Conservation (phyloP, 495 filamentous ascomycete genomes). For the Lineolata rhizophorae region DNA sequence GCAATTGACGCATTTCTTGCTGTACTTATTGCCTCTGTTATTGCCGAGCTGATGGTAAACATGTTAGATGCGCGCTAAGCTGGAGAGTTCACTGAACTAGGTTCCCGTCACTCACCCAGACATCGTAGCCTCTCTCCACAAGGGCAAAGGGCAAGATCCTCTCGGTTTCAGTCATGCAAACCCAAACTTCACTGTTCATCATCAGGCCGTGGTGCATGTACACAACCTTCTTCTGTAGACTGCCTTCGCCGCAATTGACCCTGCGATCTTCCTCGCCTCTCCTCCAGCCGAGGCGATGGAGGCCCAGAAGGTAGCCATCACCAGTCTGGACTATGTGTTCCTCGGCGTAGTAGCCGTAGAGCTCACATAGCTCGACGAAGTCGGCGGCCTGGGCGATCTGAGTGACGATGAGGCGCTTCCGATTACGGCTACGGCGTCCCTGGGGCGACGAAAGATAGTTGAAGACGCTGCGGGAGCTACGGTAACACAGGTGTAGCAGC, state of each 20-base stretch:
- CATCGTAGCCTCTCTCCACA: slow-evolving; percentile 84
- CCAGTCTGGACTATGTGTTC: slow-evolving; percentile 88
- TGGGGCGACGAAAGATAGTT: slow-evolving; percentile 55
- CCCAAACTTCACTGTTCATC: slow-evolving; percentile 99
- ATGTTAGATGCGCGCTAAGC: neutral
- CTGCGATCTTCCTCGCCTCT: slow-evolving; percentile 53
- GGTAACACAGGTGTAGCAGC: slow-evolving; percentile 64
- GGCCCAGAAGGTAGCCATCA: slow-evolving; percentile 81
- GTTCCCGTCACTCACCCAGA: slow-evolving; percentile 45
- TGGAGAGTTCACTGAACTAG: neutral
- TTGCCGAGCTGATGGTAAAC: slow-evolving; percentile 47
- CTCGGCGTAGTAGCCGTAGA: slow-evolving; percentile 80
- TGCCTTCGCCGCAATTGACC: slow-evolving; percentile 51
- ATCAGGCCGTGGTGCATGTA: slow-evolving; percentile 92
- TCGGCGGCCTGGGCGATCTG: slow-evolving; percentile 49
- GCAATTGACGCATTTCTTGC: slow-evolving; percentile 63
- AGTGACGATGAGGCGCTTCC: slow-evolving; percentile 27
- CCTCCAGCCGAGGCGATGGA: slow-evolving; percentile 69
- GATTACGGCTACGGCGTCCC: slow-evolving; percentile 34
- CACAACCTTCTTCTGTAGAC: slow-evolving; percentile 61
- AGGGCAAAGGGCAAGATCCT: slow-evolving; percentile 72
- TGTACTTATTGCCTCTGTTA: slow-evolving; percentile 96
- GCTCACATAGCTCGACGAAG: slow-evolving; percentile 74
- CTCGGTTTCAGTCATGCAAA: slow-evolving; percentile 71
- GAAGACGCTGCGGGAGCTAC: slow-evolving; percentile 59